Base-by-base conservation (phyloP, 2,329 filamentous ascomycete species). In the Aspergillus pseudoviridinutans region DNA sequence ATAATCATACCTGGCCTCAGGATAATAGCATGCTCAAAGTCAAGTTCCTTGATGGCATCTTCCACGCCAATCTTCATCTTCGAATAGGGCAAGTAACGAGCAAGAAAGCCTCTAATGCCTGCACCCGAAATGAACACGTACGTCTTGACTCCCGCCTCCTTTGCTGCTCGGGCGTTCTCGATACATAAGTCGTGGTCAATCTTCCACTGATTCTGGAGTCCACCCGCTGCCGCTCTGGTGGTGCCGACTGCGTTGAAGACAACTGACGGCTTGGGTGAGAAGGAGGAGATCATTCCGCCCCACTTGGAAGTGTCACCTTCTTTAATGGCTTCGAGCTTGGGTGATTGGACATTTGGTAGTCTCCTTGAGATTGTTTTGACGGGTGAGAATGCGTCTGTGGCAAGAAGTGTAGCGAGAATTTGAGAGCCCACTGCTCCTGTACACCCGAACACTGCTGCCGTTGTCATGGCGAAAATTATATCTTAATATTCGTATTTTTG, bases 31-130 rank as follows among this genome's bases (percentile, higher is more conserved):
- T 74, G 66, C 2, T 74, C 70, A 52, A 75, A 74, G n/a, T 61
- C 64, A 20, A 73, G 59, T 17, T 70, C 69, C 55, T 69, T 66
- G 56, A 75, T 70, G 10, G 71, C 63, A 60, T 73, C 67, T 55
- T 75, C 73, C 6, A 75, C 71, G 0, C 69, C 72, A 25, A 68
- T 61, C 58, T 75, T 75, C 73, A 75, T 75, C 57, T 69, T 70
- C 32, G 65, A 68, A 41, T 74, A 75, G 1, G 73, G 72, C n/a
- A 71, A 58, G 53, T 65, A 67, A 10, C 62, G 28, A 22, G 61
- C 66, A 7, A 71, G 51, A 1, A 69, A 51, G 1, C 71, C 65
- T 27, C 71, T 65, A 3, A 68, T 73, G 0, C 72, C 72, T 14
- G 54, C 68, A 53, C 70, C 71, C 6, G 73, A 74, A 29, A 73